Evolutionary conservation across 176 grass and related monocot species (phyloP).

Genomic region (Avena eriantha): DNA sequence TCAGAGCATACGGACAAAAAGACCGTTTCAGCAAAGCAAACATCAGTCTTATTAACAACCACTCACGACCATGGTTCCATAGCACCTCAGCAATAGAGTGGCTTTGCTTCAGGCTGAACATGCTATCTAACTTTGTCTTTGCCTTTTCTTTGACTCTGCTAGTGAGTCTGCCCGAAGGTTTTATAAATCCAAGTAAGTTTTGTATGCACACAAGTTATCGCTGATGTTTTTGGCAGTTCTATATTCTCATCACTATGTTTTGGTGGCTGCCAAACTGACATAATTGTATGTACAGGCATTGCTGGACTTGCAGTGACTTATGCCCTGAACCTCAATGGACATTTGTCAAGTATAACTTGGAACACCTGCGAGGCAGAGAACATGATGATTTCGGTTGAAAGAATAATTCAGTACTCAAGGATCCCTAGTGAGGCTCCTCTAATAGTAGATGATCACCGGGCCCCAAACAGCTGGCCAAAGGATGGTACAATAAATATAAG

Average conservation of each 20-base stretch:
- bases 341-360: slow-evolving; percentile 83
- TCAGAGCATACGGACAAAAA: slow-evolving; percentile 87
- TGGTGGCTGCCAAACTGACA: slow-evolving; percentile 18
- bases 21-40: slow-evolving; percentile 90
- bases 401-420: slow-evolving; percentile 92
- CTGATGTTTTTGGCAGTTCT: slow-evolving; percentile 18
- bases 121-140: slow-evolving; percentile 91
- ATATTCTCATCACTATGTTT: background rate
- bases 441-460: slow-evolving; percentile 56
- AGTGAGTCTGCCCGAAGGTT: slow-evolving; percentile 94
- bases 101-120: slow-evolving; percentile 92
- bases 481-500: slow-evolving; percentile 76
- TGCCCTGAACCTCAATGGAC: slow-evolving; percentile 89
- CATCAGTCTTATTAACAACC: slow-evolving; percentile 65
- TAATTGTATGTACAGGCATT: slow-evolving; percentile 66
- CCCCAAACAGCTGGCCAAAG: slow-evolving; percentile 78
- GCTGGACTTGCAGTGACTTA: slow-evolving; percentile 97
- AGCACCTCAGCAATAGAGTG: slow-evolving; percentile 82
- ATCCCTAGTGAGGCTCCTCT: slow-evolving; percentile 92
- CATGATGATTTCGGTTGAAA: slow-evolving; percentile 99
- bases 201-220: slow-evolving; percentile 37
- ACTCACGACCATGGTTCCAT: slow-evolving; percentile 95
- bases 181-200: slow-evolving; percentile 97
- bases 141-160: slow-evolving; percentile 89
- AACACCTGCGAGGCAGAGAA: slow-evolving; percentile 94